Evolutionary conservation across 1,139 yeast species (phyloP).

Genomic region (Lodderomyces jiufengensis): DNA sequence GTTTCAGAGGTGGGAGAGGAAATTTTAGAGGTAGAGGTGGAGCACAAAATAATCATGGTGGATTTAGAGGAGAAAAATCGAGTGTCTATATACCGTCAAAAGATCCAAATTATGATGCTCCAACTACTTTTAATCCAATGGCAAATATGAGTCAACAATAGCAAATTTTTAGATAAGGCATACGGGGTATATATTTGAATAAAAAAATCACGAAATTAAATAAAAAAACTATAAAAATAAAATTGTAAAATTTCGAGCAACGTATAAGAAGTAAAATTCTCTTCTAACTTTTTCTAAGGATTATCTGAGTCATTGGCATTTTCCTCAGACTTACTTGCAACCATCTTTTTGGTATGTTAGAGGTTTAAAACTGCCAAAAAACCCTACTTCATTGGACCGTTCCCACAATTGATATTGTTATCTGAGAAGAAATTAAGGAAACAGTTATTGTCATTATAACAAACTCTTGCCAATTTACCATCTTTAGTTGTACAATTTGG

Average conservation of each 20-base stretch:
- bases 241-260: too few species aligned
- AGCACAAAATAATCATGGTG: slow-evolving; percentile 14
- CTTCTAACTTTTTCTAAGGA: too few species aligned
- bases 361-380: too few species aligned
- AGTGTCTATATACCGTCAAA: slow-evolving; percentile 19
- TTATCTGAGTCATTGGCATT: too few species aligned
- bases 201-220: too few species aligned
- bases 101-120: slow-evolving; percentile 18
- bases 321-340: too few species aligned
- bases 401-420: slow-evolving; percentile 10
- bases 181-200: too few species aligned
- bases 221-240: too few species aligned
- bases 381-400: background rate
- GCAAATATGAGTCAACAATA: background rate
- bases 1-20: slow-evolving; percentile 23
- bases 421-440: slow-evolving; percentile 12
- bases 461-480: slow-evolving; percentile 1
- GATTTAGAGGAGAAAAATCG: slow-evolving; percentile 15
- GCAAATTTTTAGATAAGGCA: too few species aligned
- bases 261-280: too few species aligned
- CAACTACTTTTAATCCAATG: slow-evolving; percentile 17
- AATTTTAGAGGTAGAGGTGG: slow-evolving; percentile 14
- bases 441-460: slow-evolving; percentile 26
- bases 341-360: too few species aligned
- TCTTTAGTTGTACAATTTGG: slow-evolving; percentile 34